Evolutionary conservation across 768 basidiomycete species (phyloP), one percentile per base, ranked within the genome.

Genomic region (Asterophora parasitica): DNA sequence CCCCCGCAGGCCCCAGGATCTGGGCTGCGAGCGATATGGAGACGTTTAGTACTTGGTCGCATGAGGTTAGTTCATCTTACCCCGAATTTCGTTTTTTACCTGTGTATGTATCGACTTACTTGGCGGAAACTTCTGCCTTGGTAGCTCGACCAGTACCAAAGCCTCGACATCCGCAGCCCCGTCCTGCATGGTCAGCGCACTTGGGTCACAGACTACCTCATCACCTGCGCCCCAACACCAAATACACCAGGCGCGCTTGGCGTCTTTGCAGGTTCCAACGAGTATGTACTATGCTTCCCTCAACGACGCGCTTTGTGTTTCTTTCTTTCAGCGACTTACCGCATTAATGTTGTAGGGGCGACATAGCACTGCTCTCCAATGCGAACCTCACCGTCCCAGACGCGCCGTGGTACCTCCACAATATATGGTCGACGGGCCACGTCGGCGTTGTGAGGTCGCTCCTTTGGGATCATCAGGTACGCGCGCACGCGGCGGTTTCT

Each of bases 1-100:
- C 60, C 15, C 41, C 64, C 26, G 53, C 58, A 4, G 59, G 53
- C 12, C 67, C 67, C 26, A 68, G 63, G 39, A 71, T 92, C 7
- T 96, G 92, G 92, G 86, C 85, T 17, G 77, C 81, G 9, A 93
- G 90, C 54, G 94, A 96, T 67, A 96, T 96, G 93, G 92, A 97
- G 65, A 92, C 88, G 0, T 87, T 94, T 55, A 86, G 87, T 47
- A 74, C 79, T 11, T 97, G 92, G 94, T 78, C 83, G 20, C 65
- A 65, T 39, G 86, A 91, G 66, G 88, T 85, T 50, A 26, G 63
- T 50, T 6, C 31, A 37, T 30, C 35, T 46, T 41, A 42, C 19
- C 15, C 33, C n/a, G 4, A 20, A 17, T n/a, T n/a, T n/a, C n/a
- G n/a, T n/a, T n/a, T n/a, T n/a, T n/a, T n/a, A n/a, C n/a, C n/a